Evolutionary conservation across 2,329 filamentous ascomycete genomes (phyloP).

Genomic region (Aspergillus vadensis): DNA sequence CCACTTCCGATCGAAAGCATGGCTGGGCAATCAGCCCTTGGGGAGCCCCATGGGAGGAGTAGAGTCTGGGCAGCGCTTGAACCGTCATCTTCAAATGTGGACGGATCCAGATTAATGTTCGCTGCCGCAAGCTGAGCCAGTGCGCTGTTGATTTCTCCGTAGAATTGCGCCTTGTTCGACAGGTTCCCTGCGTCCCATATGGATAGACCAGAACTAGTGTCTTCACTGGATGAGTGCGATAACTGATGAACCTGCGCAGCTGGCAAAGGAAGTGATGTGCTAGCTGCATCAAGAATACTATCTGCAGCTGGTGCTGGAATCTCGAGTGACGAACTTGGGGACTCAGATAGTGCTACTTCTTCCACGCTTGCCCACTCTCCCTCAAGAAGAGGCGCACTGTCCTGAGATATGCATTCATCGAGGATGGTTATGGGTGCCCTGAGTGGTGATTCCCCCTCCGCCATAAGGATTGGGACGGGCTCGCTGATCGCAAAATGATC

Average conservation of each 20-base stretch:
- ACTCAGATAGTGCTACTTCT: constrained; percentile 2
- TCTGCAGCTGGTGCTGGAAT: constrained; percentile 6
- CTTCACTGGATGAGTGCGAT: constrained; percentile 10
- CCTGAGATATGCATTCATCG: constrained; percentile 6
- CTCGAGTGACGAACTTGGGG: constrained; percentile 2
- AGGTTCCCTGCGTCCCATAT: constrained; percentile 7
- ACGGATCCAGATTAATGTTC: constrained; percentile 6
- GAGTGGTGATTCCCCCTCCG: constrained; percentile 8
- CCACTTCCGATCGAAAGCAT: neutral
- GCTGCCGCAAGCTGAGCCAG: constrained; percentile 6
- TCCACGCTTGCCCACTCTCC: constrained; percentile 9
- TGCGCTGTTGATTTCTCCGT: neutral
- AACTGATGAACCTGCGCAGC: neutral
- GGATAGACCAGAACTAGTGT: neutral
- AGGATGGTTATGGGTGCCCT: neutral
- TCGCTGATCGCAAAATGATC: constrained; percentile 8
- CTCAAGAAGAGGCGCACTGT: neutral
- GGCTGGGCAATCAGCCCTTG: neutral
- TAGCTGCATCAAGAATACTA: neutral
- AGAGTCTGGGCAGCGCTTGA: constrained; percentile 6
- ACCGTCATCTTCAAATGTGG: neutral
- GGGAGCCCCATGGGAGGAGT: constrained; percentile 1
- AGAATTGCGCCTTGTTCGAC: neutral
- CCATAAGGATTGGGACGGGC: constrained; percentile 2
- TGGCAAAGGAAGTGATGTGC: constrained; percentile 14